Base-by-base conservation (phyloP, 306 rosid genomes). In the Castanopsis chinensis region DNA sequence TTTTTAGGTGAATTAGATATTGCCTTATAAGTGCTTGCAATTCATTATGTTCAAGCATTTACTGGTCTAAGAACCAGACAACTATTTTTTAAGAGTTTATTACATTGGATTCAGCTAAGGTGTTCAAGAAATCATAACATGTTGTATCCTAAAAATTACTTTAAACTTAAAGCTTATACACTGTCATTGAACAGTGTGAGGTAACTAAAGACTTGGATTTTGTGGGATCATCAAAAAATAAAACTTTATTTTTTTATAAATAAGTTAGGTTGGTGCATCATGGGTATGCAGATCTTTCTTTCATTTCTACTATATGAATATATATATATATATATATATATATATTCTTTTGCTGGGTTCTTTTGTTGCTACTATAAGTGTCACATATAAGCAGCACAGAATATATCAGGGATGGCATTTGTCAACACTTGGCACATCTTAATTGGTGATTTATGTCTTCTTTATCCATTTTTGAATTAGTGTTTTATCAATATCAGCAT, bases 71-170 rank as follows among this genome's bases (percentile, higher is more conserved):
- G 45, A 41, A 41, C 45, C 45, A 7, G 45, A 41, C 45, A 41
- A 41, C 45, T 8, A 41, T 41, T 8, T 41, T 8, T 41, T 41
- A 41, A 41, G 45, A 41, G 45, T 41, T 8, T 41, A 41, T 41
- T 41, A 41, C 45, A 41, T 41, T 41, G 45, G 45, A 41, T 41
- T 41, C 45, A 41, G 11, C 45, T 41, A 41, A 41, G 45, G 45
- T 41, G 45, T 41, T 7, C 45, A 8, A 8, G 45, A 8, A 41
- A 41, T 41, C 45, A 41, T 41, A 41, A 7, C 45, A 41, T 41
- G 45, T 74, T 76, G 98, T 94, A 92, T 93, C 91, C 98, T 93
- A 78, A 77, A 79, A 67, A 75, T 79, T 49, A 37, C 56, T 78
- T 10, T 77, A 71, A 37, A 51, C 75, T 10, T 77, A 71, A 37